A percentile compares a stretch with the other conserved stretches of the same genome.
phyloP scores from a whole-genome alignment of 116 monocot genomes.

The Posidonia oceanica region DNA sequence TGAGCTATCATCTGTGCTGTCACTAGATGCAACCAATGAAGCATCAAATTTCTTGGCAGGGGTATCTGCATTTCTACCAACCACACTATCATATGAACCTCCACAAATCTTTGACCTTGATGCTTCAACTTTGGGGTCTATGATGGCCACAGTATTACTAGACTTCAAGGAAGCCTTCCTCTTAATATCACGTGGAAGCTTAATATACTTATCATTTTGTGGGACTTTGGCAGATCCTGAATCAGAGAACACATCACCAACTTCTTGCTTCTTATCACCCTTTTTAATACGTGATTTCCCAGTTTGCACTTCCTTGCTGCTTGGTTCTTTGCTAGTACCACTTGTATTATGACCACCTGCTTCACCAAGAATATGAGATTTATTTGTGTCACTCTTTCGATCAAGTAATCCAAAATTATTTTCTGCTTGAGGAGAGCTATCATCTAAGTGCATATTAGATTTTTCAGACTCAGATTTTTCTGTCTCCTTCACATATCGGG shows the following conservation, averaged over 20 bases:
- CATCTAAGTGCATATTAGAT: conserved; percentile 2
- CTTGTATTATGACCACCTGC: neutral
- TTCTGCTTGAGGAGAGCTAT: neutral
- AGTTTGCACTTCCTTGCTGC: neutral
- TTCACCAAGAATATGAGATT: neutral
- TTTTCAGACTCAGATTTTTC: neutral
- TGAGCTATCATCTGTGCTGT: neutral
- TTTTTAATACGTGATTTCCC: neutral
- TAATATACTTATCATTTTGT: neutral
- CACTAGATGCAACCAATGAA: conserved; percentile 3
- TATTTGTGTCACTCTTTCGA: neutral
- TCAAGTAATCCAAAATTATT: neutral
- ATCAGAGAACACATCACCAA: neutral
- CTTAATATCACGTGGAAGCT: neutral
- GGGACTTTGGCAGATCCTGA: neutral
- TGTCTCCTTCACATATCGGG: neutral
- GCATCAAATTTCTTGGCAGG: neutral
- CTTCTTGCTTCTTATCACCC: neutral
- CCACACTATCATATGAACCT: neutral
- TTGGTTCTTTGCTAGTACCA: neutral
- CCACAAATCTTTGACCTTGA: neutral
- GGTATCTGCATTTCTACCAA: neutral
- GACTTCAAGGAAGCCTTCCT: neutral
- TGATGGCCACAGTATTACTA: neutral
- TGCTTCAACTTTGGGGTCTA: neutral